Evolutionary conservation across 2,329 filamentous ascomycete genomes (phyloP), one percentile per base, ranked within the genome.

Genomic region (Cyphellophora europaea): DNA sequence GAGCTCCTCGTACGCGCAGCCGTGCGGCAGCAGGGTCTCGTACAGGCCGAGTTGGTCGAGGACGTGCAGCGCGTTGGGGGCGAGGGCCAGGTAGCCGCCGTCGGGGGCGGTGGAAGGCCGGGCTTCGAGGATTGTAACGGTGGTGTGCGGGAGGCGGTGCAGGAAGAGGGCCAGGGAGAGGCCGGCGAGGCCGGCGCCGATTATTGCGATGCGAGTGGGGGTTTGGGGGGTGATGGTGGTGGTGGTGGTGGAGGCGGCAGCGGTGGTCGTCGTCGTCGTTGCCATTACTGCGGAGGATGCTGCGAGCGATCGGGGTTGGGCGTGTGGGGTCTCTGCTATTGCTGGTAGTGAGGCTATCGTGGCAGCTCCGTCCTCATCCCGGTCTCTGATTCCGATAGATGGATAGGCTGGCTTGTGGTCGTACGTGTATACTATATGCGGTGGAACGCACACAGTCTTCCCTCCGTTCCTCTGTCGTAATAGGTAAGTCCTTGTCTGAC

Each of bases 71-170:
- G 71, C 69, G 34, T 77, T 77, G 5, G 74, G 72, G 0, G 72
- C 72, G 3, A 77, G 62, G 62, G 74, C 72, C 15, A 77, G 57
- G 2, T 67, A 71, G 5, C 72, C 72, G 13, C 69, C 68, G n/a
- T 66, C 65, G 37, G 67, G 58, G 1, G 64, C 57, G 1, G 62
- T 54, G 0, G 59, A 55, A 1, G 54, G 40, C 6, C 67, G 62
- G n/a, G 59, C 55, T 37, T 77, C 72, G 41, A 72, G 76, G 32
- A 77, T 53, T 4, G 54, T 65, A 41, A 55, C 61, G 3, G 58
- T 43, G 19, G 78, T 74, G 25, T 56, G 55, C 33, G 69, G 58
- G 0, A 79, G 57, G 3, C 67, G 56, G 37, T 74, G 63, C 0
- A 79, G 57, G 2, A 68, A 61, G 0, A 79, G 59, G 0, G 72